A percentile compares a stretch with the other conserved stretches of the same genome.
These are phyloP conservation scores for Nakazawaea anatomiae DNA, from an alignment of 805 yeast species.

Conservation along the genomic window DNA sequence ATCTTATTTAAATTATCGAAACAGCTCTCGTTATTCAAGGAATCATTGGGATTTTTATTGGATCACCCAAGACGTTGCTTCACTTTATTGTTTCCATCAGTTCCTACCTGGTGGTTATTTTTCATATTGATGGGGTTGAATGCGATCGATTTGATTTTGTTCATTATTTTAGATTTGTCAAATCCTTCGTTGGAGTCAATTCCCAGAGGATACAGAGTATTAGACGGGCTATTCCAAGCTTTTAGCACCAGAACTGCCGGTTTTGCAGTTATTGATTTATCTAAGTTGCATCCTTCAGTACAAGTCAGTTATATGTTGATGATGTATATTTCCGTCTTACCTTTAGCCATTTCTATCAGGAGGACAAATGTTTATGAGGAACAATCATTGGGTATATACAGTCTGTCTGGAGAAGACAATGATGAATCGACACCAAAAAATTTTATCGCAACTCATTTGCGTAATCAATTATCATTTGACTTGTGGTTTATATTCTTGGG, in stretches of 20 bases:
- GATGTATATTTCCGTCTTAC: slow-evolving; percentile 98
- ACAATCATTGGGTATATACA: slow-evolving; percentile 89
- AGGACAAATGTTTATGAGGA: slow-evolving; percentile 98
- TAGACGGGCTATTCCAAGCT: slow-evolving; percentile 88
- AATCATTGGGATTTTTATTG: slow-evolving; percentile 76
- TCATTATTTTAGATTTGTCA: slow-evolving; percentile 69
- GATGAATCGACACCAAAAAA: slow-evolving; percentile 39
- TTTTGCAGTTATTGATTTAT: slow-evolving; percentile 63
- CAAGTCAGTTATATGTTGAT: slow-evolving; percentile 90
- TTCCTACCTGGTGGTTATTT: slow-evolving; percentile 94
- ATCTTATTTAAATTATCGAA: slow-evolving; percentile 58
- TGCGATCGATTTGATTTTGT: slow-evolving; percentile 71
- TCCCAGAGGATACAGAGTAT: slow-evolving; percentile 60
- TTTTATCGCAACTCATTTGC: slow-evolving; percentile 80
- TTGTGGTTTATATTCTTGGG: slow-evolving; percentile 91
- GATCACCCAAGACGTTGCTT: slow-evolving; percentile 98
- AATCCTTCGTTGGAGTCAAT: slow-evolving; percentile 44
- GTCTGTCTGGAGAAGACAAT: slow-evolving; percentile 29
- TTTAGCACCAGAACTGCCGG: slow-evolving; percentile 95
- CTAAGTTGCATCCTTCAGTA: slow-evolving; percentile 78
- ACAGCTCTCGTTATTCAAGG: slow-evolving; percentile 58
- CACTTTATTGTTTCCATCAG: slow-evolving; percentile 83
- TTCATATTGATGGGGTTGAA: slow-evolving; percentile 69
- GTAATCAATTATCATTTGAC: slow-evolving; percentile 90
- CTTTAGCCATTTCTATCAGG: slow-evolving; percentile 92